A percentile compares a stretch with the other conserved stretches of the same genome.
Conservation (phyloP, 345 rosid species). For the Cardamine occulta region DNA sequence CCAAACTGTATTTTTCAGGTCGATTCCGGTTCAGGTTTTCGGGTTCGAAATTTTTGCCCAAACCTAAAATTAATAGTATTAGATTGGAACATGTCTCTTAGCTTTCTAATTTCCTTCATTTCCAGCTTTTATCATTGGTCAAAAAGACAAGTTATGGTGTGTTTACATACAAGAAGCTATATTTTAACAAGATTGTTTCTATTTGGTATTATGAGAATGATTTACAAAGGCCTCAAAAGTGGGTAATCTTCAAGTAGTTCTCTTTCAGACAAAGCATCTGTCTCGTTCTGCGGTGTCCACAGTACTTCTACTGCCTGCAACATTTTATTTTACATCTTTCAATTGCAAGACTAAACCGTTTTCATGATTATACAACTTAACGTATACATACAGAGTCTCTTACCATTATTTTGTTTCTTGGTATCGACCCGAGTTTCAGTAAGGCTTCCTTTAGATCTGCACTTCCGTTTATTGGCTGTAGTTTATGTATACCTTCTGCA, state of each 20-base stretch:
- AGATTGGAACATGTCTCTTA: neutral
- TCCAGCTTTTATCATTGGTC: neutral
- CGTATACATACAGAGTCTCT: constrained; percentile 22
- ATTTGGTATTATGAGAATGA: neutral
- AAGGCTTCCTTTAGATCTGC: constrained; percentile 81
- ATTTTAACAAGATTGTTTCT: neutral
- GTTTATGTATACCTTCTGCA: constrained; percentile 82
- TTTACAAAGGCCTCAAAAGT: constrained; percentile 75
- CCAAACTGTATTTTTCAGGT: no score
- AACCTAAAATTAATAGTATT: neutral
- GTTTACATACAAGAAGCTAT: neutral
- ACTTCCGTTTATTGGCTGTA: constrained; percentile 70
- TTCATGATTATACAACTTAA: neutral
- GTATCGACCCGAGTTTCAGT: constrained; percentile 77
- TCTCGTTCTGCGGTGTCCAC: constrained; percentile 96
- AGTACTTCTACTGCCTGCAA: constrained; percentile 91
- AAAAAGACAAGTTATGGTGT: neutral
- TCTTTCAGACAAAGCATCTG: constrained; percentile 70
- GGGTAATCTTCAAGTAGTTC: constrained; percentile 92
- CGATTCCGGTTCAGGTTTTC: no score
- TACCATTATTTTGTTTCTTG: constrained; percentile 73
- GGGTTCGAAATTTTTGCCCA: no score
- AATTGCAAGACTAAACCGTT: constrained; percentile 17
- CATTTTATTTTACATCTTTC: neutral
- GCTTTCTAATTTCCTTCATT: neutral